Conservation (phyloP, 768 basidiomycete species). For the Termitomyces sp. region DNA sequence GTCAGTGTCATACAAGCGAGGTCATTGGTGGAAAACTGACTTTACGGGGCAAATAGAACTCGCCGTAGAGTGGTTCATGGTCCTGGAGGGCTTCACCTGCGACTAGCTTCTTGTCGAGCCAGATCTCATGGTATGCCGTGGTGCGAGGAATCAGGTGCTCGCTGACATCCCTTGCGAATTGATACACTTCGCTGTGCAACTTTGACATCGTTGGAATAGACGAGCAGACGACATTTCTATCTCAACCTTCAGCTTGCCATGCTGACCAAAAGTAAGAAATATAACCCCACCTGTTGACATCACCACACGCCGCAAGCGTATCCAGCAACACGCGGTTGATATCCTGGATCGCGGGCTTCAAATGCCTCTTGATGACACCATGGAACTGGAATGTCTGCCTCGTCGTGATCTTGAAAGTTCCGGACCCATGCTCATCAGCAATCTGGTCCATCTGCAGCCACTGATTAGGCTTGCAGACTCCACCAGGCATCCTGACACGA, state of each 20-base stretch:
- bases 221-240: conserved; percentile 85
- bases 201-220: conserved; percentile 88
- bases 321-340: conserved; percentile 90
- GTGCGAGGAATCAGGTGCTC: conserved; percentile 85
- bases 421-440: conserved; percentile 89
- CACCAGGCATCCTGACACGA: conserved; percentile 92
- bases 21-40: conserved; percentile 30
- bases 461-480: conserved; percentile 87
- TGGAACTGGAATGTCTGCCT: conserved; percentile 99
- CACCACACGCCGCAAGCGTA: conserved; percentile 96
- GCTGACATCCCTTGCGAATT: conserved; percentile 80
- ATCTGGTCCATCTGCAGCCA: conserved; percentile 97
- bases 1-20: conserved; percentile 2
- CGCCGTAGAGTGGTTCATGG: conserved; percentile 95
- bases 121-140: conserved; percentile 96
- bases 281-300: conserved; percentile 77
- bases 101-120: conserved; percentile 96
- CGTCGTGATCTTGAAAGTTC: conserved; percentile 96
- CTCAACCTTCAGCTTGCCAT: background rate
- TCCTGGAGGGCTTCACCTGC: conserved; percentile 92
- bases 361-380: conserved; percentile 93
- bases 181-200: conserved; percentile 76
- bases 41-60: conserved; percentile 95
- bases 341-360: conserved; percentile 94
- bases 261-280: background rate